Evolutionary conservation across 495 filamentous ascomycete genomes (phyloP), one percentile per base, ranked within the genome.

Genomic region (Parachaetomium inaequale): DNA sequence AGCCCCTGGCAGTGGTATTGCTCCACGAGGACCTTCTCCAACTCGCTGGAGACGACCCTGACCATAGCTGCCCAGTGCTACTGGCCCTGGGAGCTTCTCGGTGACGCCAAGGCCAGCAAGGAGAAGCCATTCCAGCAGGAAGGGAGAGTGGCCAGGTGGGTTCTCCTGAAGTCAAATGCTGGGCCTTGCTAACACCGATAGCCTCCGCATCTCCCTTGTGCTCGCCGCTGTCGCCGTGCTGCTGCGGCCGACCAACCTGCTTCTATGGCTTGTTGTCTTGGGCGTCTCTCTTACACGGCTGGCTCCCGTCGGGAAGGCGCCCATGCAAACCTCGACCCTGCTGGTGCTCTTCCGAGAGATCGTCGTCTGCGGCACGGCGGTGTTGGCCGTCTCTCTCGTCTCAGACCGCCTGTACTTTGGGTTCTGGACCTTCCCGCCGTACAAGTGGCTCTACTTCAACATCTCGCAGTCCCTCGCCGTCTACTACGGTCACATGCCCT

Each of bases 1-100:
- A 98, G 86, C 70, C 92, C 94, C 19, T 99, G 95, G 91, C 92
- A 97, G 72, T 99, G 88, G 89, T 97, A 95, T 73, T 95, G 88
- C 72, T 92, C 93, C 0, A 95, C 91, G 2, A 83, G 94, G 59
- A 96, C 94, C 0, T 84, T 99, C 55, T 97, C 92, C 43, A 99
- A 98, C 75, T 94, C 87, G 58, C 76, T 96, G 10, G 94, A 99
- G 78, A 95, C 90, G 1, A 90, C 88, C 4, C 69, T 99, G 63
- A 97, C 94, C 15, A 79, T 90, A 58, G 78, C 85, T 57, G 94
- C 93, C 6, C 76, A 97, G 17, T 83, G 84, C 65, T 83, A 86
- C 59, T 98, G 92, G 93, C 94, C 94, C 19, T 98, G 94, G 95
- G 72, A 77, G 32, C 64, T 83, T 21, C 70, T 81, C 15, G 70